Evolutionary conservation across 139 green algal species (phyloP), one percentile per base, ranked within the genome.

Genomic region (Diplosphaera chodatii): DNA sequence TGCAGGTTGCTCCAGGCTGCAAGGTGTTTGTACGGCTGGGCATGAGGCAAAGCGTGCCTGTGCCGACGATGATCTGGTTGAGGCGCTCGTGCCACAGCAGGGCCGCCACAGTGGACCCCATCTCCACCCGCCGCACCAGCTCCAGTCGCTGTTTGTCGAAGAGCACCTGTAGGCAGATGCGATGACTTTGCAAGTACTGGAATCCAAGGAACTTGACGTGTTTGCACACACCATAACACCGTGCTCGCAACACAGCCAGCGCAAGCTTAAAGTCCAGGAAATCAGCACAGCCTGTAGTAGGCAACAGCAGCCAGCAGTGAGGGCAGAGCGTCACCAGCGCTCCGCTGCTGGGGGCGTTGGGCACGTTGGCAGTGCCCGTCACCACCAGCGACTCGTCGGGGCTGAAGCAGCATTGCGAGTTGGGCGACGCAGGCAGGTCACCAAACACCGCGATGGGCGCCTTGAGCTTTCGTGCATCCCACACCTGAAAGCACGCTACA

Each of bases 1-100:
- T n/a, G n/a, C n/a, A n/a, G n/a, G n/a, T n/a, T n/a, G n/a, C n/a
- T n/a, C n/a, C n/a, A n/a, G n/a, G n/a, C n/a, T n/a, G n/a, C n/a
- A n/a, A n/a, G n/a, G n/a, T n/a, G n/a, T n/a, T n/a, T n/a, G n/a
- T n/a, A n/a, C n/a, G n/a, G n/a, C n/a, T n/a, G n/a, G n/a, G 37
- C 37, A 48, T 20, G 8, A 48, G 8, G 37, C 37, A 6, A 32
- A 27, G 22, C 82, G 41, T 66, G 89, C 87, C 87, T 63, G 79
- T 77, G 31, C 91, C 91, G n/a, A 92, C 81, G 63, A 96, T 87
- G 33, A 99, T 90, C 77, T 98, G 94, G 82, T 99, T 99, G 30
- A 98, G 81, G 16, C 81, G 72, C 2, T 77, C 70, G 74, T 99
- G 94, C 94, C 95, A 99, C 21, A 70, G 37, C 31, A 94, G 37